phyloP scores from a whole-genome alignment of 306 rosid species.

The Prunus armeniaca region DNA sequence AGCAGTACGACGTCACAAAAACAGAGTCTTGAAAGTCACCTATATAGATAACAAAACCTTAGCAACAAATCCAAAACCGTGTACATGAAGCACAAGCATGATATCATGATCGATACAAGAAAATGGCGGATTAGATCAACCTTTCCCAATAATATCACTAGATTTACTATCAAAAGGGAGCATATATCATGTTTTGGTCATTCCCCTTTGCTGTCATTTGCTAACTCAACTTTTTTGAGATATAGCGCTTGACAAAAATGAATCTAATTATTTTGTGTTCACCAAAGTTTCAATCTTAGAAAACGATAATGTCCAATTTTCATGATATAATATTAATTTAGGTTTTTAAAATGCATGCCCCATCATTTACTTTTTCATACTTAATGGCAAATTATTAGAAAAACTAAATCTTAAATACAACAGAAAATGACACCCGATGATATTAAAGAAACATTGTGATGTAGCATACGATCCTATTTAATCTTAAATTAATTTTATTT shows the following conservation, averaged over 20 bases:
- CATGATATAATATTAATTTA: background rate
- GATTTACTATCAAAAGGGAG: slow-evolving; percentile 1
- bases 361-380: background rate
- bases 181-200: background rate
- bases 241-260: too few species aligned
- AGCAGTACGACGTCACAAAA: background rate
- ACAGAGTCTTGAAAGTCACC: background rate
- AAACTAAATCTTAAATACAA: background rate
- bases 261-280: too few species aligned
- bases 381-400: background rate
- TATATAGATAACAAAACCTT: background rate
- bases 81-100: slow-evolving; percentile 9
- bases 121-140: slow-evolving; percentile 4
- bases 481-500: background rate
- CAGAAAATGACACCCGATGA: background rate
- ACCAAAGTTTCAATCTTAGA: background rate
- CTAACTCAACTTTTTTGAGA: background rate
- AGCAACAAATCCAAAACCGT: background rate
- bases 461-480: background rate
- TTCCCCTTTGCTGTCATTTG: background rate
- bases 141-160: background rate
- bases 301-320: background rate
- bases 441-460: background rate
- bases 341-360: background rate
- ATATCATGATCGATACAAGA: background rate